Conservation (phyloP, 768 basidiomycete species). For the Rhodocollybia butyracea region DNA sequence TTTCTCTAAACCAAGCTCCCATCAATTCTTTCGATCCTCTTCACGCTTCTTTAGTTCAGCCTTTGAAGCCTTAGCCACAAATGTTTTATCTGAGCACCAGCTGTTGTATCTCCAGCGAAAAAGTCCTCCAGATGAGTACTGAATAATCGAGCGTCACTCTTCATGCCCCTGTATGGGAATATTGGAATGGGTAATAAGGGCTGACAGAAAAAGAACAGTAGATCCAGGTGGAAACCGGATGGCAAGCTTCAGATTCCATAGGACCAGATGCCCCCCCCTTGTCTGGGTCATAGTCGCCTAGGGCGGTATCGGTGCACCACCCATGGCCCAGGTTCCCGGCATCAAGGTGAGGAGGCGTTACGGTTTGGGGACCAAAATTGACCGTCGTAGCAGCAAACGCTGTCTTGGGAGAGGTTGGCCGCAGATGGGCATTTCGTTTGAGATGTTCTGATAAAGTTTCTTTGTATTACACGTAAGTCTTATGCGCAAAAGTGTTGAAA, state of each 20-base stretch:
- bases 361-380: neutral
- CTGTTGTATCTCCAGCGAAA: constrained; percentile 20
- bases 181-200: constrained; percentile 14
- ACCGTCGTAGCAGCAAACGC: constrained; percentile 15
- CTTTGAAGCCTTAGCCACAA: neutral
- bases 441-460: too few species aligned
- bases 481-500: constrained; percentile 1
- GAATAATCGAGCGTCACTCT: constrained; percentile 13
- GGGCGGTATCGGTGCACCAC: constrained; percentile 18
- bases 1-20: too few species aligned
- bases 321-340: constrained; percentile 15
- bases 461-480: neutral
- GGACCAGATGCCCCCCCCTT: constrained; percentile 17
- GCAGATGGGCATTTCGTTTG: neutral
- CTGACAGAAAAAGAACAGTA: constrained; percentile 19
- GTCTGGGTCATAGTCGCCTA: constrained; percentile 14
- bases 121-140: constrained; percentile 20
- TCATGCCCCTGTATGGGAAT: constrained; percentile 10
- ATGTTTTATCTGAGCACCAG: neutral
- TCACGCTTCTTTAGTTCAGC: too few species aligned
- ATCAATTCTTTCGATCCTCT: too few species aligned
- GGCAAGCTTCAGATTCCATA: too few species aligned
- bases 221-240: constrained; percentile 19
- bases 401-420: constrained; percentile 8
- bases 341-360: constrained; percentile 11